Percentiles rank a stretch among this genome's conserved stretches.
These are phyloP conservation scores for Leccinum subgranulosum DNA, from an alignment of 768 basidiomycete genomes.

Conservation along the genomic window DNA sequence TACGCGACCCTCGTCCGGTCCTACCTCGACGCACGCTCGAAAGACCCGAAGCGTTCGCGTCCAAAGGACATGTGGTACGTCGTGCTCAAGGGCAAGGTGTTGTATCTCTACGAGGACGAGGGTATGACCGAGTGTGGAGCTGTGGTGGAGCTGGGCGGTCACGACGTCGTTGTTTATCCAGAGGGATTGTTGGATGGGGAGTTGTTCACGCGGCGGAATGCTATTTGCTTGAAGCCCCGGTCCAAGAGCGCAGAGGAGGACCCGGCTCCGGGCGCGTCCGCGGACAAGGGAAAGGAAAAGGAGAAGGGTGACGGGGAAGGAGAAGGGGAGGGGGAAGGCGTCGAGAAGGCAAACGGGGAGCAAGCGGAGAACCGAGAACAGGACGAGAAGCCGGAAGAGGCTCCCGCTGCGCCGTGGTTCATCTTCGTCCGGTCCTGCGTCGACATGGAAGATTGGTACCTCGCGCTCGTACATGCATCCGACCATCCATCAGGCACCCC, in stretches of 20 bases:
- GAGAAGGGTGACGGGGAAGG: background rate
- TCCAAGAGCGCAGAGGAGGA: conserved; percentile 28
- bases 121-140: conserved; percentile 86
- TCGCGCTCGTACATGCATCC: conserved; percentile 74
- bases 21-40: conserved; percentile 77
- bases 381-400: conserved; percentile 38
- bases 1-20: conserved; percentile 80
- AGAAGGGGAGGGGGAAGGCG: background rate
- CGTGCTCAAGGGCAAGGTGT: conserved; percentile 84
- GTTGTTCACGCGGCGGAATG: conserved; percentile 86
- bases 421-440: conserved; percentile 85
- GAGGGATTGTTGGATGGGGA: conserved; percentile 81
- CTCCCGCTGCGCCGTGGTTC: conserved; percentile 76
- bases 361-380: conserved; percentile 8
- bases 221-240: conserved; percentile 72
- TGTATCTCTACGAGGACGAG: conserved; percentile 95
- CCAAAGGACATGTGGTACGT: conserved; percentile 94
- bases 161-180: conserved; percentile 74
- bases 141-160: conserved; percentile 80
- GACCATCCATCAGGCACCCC: conserved; percentile 60
- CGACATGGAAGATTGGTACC: conserved; percentile 98
- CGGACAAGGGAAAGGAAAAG: conserved; percentile 19
- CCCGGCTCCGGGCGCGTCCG: conserved; percentile 47
- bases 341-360: background rate
- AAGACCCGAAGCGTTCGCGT: conserved; percentile 77